Evolutionary conservation across 345 rosid genomes (phyloP).

Genomic region (Pugionium dolabratum): DNA sequence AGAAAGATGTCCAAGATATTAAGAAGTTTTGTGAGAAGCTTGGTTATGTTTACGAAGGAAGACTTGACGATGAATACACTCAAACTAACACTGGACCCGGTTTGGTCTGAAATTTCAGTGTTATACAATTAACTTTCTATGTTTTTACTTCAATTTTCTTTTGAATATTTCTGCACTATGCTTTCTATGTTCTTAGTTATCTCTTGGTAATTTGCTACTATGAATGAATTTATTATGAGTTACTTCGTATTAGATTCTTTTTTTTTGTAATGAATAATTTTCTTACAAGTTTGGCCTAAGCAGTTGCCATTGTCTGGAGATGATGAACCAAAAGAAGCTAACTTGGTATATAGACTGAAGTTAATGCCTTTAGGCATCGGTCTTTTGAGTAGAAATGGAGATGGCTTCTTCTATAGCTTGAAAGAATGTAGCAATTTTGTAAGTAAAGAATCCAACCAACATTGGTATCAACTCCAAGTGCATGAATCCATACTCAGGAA

Average conservation of each 20-base stretch:
- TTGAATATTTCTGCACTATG: constrained; percentile 10
- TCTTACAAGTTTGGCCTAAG: constrained; percentile 21
- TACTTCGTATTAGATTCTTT: background rate
- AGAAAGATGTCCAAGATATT: constrained; percentile 30
- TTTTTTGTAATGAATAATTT: background rate
- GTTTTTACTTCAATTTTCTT: background rate
- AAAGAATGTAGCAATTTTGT: constrained; percentile 84
- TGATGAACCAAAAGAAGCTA: background rate
- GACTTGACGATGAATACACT: constrained; percentile 17
- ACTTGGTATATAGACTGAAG: constrained; percentile 12
- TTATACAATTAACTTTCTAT: background rate
- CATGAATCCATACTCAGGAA: constrained; percentile 78
- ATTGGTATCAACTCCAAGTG: constrained; percentile 83
- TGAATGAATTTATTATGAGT: constrained; percentile 19
- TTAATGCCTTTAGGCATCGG: constrained; percentile 19
- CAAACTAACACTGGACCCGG: constrained; percentile 32
- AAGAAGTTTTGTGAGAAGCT: constrained; percentile 36
- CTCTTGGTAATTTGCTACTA: constrained; percentile 8
- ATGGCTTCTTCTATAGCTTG: constrained; percentile 83
- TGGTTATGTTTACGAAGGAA: constrained; percentile 38
- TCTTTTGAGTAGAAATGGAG: constrained; percentile 43
- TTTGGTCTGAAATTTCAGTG: constrained; percentile 27
- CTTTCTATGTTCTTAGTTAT: constrained; percentile 19
- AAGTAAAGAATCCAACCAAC: constrained; percentile 91
- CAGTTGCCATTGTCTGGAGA: constrained; percentile 11